Conservation (phyloP, 768 basidiomycete genomes). For the Russula emetica region DNA sequence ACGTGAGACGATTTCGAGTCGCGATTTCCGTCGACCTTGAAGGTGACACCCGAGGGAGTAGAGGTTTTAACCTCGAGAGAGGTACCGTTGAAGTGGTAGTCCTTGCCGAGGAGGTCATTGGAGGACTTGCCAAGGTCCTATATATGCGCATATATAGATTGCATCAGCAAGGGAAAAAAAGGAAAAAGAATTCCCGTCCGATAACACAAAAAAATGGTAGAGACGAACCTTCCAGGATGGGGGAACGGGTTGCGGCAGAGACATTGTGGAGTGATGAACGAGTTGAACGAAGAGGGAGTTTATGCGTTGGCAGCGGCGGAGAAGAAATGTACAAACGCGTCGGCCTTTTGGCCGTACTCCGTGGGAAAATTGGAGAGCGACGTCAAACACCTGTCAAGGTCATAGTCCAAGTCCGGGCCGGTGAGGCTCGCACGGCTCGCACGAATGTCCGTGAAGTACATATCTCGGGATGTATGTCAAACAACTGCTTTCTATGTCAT, state of each 20-base stretch:
- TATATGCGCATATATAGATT: constrained; percentile 5
- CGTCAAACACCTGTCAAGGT: no score
- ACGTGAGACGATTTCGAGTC: constrained; percentile 73
- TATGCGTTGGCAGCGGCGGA: constrained; percentile 30
- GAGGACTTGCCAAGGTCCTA: constrained; percentile 97
- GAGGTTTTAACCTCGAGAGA: constrained; percentile 84
- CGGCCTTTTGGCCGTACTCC: not conserved
- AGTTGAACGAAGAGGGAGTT: not conserved
- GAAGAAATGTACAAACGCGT: constrained; percentile 23
- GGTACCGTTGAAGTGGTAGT: constrained; percentile 76
- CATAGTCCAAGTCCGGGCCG: not conserved
- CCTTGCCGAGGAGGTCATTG: constrained; percentile 88
- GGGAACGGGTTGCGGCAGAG: constrained; percentile 92
- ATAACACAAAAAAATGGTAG: not conserved
- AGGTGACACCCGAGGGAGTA: constrained; percentile 83
- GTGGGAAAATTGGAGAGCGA: constrained; percentile 4
- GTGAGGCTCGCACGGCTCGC: not conserved
- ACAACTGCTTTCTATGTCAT: not conserved
- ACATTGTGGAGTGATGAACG: constrained; percentile 47
- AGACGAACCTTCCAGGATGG: constrained; percentile 90
- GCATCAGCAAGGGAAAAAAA: not conserved
- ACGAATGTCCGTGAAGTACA: constrained; percentile 37
- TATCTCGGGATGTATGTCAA: constrained; percentile 39
- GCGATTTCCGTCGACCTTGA: constrained; percentile 86
- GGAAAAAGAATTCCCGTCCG: not conserved